Evolutionary conservation across 2,329 filamentous ascomycete species (phyloP).

Genomic region (Monilinia laxa): DNA sequence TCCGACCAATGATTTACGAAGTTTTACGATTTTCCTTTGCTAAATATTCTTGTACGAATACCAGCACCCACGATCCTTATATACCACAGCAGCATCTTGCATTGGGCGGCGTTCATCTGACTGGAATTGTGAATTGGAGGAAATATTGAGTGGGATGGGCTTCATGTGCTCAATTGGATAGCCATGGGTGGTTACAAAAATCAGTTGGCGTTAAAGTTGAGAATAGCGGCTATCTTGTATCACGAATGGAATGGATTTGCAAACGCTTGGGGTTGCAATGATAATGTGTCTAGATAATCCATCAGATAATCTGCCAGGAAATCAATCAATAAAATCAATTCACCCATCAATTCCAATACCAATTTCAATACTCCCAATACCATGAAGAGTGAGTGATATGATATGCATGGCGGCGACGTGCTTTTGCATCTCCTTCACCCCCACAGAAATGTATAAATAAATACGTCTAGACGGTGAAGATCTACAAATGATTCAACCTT

Average conservation of each 20-base stretch:
- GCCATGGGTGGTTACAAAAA: conserved; percentile 23
- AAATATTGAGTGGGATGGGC: conserved; percentile 26
- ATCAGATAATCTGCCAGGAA: conserved; percentile 6
- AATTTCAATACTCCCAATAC: too few relatives aligned
- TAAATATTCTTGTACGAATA: conserved; percentile 40
- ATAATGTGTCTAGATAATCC: conserved; percentile 15
- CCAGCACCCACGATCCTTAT: conserved; percentile 35
- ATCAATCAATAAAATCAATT: neutral
- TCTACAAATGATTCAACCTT: conserved; percentile 9
- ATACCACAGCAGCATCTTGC: conserved; percentile 33
- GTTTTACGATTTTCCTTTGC: conserved; percentile 34
- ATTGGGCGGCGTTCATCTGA: conserved; percentile 34
- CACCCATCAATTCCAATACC: too few relatives aligned
- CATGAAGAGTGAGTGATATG: neutral
- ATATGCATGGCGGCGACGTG: neutral
- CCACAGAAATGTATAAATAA: conserved; percentile 1
- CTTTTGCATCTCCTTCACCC: neutral
- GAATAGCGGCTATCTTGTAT: conserved; percentile 23
- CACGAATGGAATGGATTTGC: conserved; percentile 11
- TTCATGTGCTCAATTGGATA: conserved; percentile 8
- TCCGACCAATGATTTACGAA: conserved; percentile 33
- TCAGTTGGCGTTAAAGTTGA: conserved; percentile 20
- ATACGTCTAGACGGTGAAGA: neutral
- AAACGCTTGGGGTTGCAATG: conserved; percentile 13
- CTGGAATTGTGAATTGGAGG: conserved; percentile 19